phyloP scores from a whole-genome alignment of 805 yeast genomes.

The Kluyveromyces dobzhanskii region DNA sequence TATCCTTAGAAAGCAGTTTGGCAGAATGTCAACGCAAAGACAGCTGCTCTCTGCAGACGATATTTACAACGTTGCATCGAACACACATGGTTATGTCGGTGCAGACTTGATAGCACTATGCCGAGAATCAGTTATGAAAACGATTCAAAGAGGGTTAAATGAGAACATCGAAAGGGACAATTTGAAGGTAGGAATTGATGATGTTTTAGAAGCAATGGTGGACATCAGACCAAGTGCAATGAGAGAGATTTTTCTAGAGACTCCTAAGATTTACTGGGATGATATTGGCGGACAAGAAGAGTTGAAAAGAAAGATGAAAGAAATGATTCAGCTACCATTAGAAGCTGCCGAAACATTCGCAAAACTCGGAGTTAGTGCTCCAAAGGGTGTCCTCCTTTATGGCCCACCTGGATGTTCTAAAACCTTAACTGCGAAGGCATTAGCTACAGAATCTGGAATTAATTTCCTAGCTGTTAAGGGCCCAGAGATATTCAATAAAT shows the following conservation, averaged over 20 bases:
- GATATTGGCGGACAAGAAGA: constrained; percentile 95
- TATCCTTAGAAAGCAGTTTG: constrained; percentile 57
- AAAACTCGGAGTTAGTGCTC: constrained; percentile 76
- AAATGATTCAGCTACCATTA: constrained; percentile 87
- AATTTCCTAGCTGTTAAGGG: constrained; percentile 94
- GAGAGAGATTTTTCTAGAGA: constrained; percentile 90
- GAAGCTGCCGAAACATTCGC: constrained; percentile 72
- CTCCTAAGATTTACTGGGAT: constrained; percentile 88
- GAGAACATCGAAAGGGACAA: constrained; percentile 21
- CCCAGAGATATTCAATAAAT: constrained; percentile 90
- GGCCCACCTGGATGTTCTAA: constrained; percentile 99
- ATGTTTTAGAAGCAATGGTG: constrained; percentile 61
- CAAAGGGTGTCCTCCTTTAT: constrained; percentile 84
- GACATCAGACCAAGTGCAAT: constrained; percentile 94
- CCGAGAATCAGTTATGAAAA: constrained; percentile 79
- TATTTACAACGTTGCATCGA: constrained; percentile 54
- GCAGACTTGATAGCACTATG: constrained; percentile 86
- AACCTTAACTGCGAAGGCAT: constrained; percentile 87
- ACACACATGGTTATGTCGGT: constrained; percentile 96
- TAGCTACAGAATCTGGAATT: constrained; percentile 91
- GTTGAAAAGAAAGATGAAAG: constrained; percentile 71
- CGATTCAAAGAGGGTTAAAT: constrained; percentile 57
- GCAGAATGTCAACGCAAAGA: constrained; percentile 34
- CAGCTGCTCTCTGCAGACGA: constrained; percentile 47
- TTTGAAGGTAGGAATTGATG: constrained; percentile 42